Base-by-base conservation (phyloP, 352 stramenopile species). In the Phytophthora syringae region DNA sequence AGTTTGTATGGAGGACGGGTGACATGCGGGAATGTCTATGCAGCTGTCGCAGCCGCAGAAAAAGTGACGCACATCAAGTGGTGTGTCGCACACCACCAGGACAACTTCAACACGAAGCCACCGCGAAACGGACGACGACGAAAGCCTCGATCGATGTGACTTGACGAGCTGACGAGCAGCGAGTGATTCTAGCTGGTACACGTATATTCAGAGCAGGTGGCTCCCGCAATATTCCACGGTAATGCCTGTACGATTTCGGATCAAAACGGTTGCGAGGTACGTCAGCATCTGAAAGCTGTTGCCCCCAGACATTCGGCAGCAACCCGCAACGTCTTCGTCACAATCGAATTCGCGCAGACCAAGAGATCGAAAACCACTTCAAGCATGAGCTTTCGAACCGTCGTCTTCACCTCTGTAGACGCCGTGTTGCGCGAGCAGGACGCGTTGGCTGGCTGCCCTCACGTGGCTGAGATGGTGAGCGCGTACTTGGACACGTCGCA, bases 401-500 rank as follows among this genome's bases (percentile, higher is more conserved):
- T 67, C 16, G 62, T 74, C 5, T 59, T 88, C 30, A 79, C 61
- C 49, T 52, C 70, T 21, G 76, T 86, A 12, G 62, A 73, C 27
- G 64, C 86, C 11, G 67, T 91, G 12, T 36, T 81, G 27, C 75
- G 77, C 25, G 54, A 72, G 18, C 72, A 79, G 28, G 80, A 93
- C 25, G 64, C 60, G 22, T 60, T 93, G 44, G 76, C 74, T 34
- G 72, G 80, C 27, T 82, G 67, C 28, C 56, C 72, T 6, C 82
- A 88, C 39, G 52, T 90, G 36, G 72, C 73, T 11, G 61, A 72
- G 32, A 60, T 80, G 52, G 48, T 90, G 12, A 84, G 70, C 56
- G 74, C 71, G 22, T 80, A 82, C 24, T 70, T 93, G 52, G 84
- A 93, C 67, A 47, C 45, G 22, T 93, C 84, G 48, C 51, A 64